Base-by-base conservation (phyloP, 2,329 filamentous ascomycete species). In the Aspergillus ochraceus region DNA sequence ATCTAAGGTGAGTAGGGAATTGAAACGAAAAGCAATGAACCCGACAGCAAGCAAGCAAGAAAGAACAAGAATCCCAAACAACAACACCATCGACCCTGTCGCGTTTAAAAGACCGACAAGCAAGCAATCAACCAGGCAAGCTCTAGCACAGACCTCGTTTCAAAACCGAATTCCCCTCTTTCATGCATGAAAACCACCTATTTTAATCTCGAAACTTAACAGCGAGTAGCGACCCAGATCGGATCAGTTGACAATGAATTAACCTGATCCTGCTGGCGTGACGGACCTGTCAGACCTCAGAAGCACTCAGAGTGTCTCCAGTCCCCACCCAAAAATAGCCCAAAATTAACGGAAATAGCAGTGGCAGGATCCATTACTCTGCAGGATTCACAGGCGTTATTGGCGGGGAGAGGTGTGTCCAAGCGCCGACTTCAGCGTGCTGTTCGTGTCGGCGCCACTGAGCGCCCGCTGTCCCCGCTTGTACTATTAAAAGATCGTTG, bases 121-220 rank as follows among this genome's bases (percentile, higher is more conserved):
- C 26, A 29, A 29, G 36, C 36, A 42, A 42, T 5, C n/a, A 17
- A 12, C 29, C 20, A 22, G 49, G n/a, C 17, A 32, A 39, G 36
- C 24, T n/a, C 26, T 26, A 17, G 26, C 36, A 29, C 36, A 30
- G 30, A 49, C 45, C 51, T 51, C 42, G 55, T 61, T 61, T 58
- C 55, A 61, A 12, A 29, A 46, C n/a, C 22, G 8, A 32, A 26
- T 52, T 46, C 51, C 45, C 45, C 45, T 47, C 45, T 47, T 20
- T 47, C 45, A 24, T 24, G 22, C 45, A 47, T 24, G 2, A 20
- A 22, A 19, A 22, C 26, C 45, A 20, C 4, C 45, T 60, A 62
- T 62, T 64, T 62, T 62, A 62, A 52, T 22, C 19, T 47, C 36
- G 36, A 42, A 42, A 42, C 36, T 8, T 42, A 17, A 24, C 24